phyloP scores from a whole-genome alignment of 768 basidiomycete genomes.

The Boletus speciosus region DNA sequence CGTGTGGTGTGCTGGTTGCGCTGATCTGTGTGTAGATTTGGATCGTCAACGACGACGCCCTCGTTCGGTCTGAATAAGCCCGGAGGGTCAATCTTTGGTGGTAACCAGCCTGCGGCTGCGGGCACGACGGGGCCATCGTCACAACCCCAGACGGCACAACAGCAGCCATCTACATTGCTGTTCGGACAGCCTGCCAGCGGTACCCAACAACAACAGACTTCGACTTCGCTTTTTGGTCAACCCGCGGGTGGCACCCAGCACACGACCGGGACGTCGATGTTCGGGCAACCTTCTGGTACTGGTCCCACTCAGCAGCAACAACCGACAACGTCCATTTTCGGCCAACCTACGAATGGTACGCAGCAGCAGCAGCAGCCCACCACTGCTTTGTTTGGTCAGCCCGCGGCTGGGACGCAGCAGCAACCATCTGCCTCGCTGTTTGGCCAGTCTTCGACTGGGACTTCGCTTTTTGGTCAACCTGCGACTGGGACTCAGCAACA shows the following conservation, averaged over 20 bases:
- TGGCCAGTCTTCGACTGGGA: slow-evolving; percentile 12
- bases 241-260: slow-evolving; percentile 5
- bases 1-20: neutral
- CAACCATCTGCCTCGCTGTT: slow-evolving; percentile 19
- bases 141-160: slow-evolving; percentile 21
- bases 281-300: slow-evolving; percentile 11
- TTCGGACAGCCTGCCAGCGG: slow-evolving; percentile 34
- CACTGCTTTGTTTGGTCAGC: slow-evolving; percentile 12
- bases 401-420: slow-evolving; percentile 16
- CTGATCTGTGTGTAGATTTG: slow-evolving; percentile 24
- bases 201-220: slow-evolving; percentile 19
- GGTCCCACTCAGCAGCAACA: slow-evolving; percentile 11
- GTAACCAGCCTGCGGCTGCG: slow-evolving; percentile 26
- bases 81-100: slow-evolving; percentile 38
- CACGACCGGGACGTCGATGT: neutral
- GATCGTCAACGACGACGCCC: slow-evolving; percentile 41
- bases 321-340: slow-evolving; percentile 8
- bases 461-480: slow-evolving; percentile 35
- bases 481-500: slow-evolving; percentile 31
- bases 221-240: slow-evolving; percentile 29
- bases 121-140: slow-evolving; percentile 7
- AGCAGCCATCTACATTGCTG: slow-evolving; percentile 24
- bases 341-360: slow-evolving; percentile 8
- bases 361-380: slow-evolving; percentile 6
- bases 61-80: slow-evolving; percentile 35